Evolutionary conservation across 495 filamentous ascomycete genomes (phyloP).

Genomic region (Xylaria bambusicola): DNA sequence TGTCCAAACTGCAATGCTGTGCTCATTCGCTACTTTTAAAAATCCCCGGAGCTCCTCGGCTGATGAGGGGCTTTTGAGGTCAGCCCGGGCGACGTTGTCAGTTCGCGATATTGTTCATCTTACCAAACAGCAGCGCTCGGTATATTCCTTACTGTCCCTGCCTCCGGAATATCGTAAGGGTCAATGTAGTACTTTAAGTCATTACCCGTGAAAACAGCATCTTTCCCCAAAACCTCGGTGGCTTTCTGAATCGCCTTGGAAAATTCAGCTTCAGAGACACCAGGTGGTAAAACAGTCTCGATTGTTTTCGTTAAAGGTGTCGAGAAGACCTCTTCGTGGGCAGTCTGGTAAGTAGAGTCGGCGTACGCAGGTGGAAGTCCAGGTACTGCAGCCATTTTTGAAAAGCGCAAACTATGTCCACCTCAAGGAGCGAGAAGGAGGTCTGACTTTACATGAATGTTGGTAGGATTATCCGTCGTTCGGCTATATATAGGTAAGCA

Average conservation of each 20-base stretch:
- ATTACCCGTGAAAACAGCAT: slow-evolving; percentile 38
- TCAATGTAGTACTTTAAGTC: slow-evolving; percentile 47
- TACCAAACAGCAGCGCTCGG: slow-evolving; percentile 47
- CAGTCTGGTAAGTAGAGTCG: slow-evolving; percentile 19
- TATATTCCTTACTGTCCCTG: slow-evolving; percentile 35
- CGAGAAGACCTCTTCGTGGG: slow-evolving; percentile 19
- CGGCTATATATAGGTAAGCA: not conserved
- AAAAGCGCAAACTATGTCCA: too few relatives aligned
- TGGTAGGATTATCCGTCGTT: not conserved
- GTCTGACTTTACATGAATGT: not conserved
- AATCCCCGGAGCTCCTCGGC: slow-evolving; percentile 46
- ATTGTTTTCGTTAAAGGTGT: slow-evolving; percentile 8
- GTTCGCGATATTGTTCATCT: not conserved
- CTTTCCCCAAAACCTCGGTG: slow-evolving; percentile 33
- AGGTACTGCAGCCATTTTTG: slow-evolving; percentile 10
- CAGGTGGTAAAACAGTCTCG: slow-evolving; percentile 37
- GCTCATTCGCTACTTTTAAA: slow-evolving; percentile 44
- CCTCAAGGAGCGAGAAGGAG: not conserved
- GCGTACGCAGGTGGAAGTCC: slow-evolving; percentile 14
- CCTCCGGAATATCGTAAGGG: slow-evolving; percentile 45
- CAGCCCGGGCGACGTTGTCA: not conserved
- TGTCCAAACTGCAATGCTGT: slow-evolving; percentile 53
- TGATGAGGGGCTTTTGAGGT: slow-evolving; percentile 32
- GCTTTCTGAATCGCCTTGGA: slow-evolving; percentile 37
- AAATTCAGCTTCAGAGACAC: slow-evolving; percentile 36